These are phyloP conservation scores for Aspergillus pseudonomiae DNA, from an alignment of 2,329 filamentous ascomycete species.

Conservation along the genomic window DNA sequence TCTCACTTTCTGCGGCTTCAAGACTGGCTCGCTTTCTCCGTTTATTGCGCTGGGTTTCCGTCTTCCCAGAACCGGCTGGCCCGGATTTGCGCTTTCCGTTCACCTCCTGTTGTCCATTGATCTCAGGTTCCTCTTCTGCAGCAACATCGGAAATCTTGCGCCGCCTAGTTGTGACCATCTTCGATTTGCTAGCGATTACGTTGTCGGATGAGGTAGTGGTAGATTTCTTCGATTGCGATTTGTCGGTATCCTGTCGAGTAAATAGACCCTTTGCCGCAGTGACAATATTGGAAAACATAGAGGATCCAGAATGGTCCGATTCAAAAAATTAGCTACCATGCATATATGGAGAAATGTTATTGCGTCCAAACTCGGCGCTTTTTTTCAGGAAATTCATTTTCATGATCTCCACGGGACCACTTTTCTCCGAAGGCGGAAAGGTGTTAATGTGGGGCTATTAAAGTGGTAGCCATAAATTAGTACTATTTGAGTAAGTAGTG, in stretches of 20 bases:
- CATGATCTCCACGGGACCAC: constrained; percentile 18
- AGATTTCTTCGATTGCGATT: constrained; percentile 14
- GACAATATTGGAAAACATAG: constrained; percentile 47
- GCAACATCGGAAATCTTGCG: constrained; percentile 26
- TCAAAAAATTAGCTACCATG: constrained; percentile 5
- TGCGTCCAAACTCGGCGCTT: constrained; percentile 17
- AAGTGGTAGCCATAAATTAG: background rate
- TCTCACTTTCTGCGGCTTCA: constrained; percentile 22
- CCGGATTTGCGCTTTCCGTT: constrained; percentile 35
- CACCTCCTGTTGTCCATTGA: constrained; percentile 3
- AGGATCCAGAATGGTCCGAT: constrained; percentile 16
- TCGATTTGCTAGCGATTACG: constrained; percentile 21
- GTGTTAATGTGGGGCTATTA: background rate
- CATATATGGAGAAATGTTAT: constrained; percentile 22
- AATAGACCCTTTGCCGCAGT: constrained; percentile 48
- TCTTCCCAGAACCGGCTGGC: constrained; percentile 22
- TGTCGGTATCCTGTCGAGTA: constrained; percentile 34
- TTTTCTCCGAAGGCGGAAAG: constrained; percentile 24
- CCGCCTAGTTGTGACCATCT: constrained; percentile 41
- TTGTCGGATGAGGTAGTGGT: constrained; percentile 16
- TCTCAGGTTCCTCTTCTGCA: constrained; percentile 16
- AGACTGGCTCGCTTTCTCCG: constrained; percentile 36
- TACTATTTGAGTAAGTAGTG: background rate
- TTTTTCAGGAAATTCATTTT: constrained; percentile 14
- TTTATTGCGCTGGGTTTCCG: constrained; percentile 34